Percentiles rank a stretch among this genome's conserved stretches.
These are phyloP conservation scores for Penicillium brasilianum DNA, from an alignment of 2,329 filamentous ascomycete genomes.

Conservation along the genomic window DNA sequence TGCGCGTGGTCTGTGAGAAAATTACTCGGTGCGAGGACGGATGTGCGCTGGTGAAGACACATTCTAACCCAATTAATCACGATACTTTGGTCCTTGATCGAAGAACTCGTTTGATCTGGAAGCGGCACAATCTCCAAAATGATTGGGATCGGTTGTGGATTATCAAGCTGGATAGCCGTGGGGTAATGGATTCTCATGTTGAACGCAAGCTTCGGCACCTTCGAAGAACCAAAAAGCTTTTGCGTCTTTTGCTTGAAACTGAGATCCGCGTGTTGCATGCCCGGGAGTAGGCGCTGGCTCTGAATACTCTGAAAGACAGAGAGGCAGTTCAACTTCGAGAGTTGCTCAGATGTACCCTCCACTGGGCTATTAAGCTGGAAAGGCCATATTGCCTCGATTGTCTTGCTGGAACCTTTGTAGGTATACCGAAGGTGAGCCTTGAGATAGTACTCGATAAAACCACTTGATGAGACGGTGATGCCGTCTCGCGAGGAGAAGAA, in stretches of 20 bases:
- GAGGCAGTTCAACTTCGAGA: neutral
- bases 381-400: neutral
- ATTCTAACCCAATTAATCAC: slow-evolving; percentile 1
- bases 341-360: neutral
- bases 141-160: neutral
- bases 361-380: neutral
- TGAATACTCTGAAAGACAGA: neutral
- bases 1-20: neutral
- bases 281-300: neutral
- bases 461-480: neutral
- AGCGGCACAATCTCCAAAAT: neutral
- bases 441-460: slow-evolving; percentile 9
- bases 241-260: slow-evolving; percentile 1
- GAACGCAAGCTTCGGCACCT: neutral
- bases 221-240: neutral
- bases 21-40: neutral
- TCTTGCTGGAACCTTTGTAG: neutral
- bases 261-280: neutral
- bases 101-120: neutral
- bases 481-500: neutral
- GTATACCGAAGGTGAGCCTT: slow-evolving; percentile 2
- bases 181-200: neutral
- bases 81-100: neutral
- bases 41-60: neutral
- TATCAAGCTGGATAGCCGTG: neutral